A percentile compares a stretch with the other conserved stretches of the same genome.
Evolutionary conservation across 345 rosid species (phyloP).

Genomic region (Gossypium arboreum): DNA sequence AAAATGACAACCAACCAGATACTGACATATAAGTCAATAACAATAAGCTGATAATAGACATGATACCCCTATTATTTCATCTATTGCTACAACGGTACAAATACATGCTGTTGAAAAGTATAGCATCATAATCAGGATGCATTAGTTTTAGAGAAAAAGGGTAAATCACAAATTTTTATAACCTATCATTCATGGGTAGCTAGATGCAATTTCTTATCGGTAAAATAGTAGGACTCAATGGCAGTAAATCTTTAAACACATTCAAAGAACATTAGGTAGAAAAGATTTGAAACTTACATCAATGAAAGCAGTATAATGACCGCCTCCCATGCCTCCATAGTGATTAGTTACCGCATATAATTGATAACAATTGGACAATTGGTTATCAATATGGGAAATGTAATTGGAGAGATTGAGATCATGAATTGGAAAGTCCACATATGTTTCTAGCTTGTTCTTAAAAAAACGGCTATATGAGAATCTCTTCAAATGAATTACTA

Average conservation of each 20-base stretch:
- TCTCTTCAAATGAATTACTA: slow-evolving; percentile 67
- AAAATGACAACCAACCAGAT: not conserved
- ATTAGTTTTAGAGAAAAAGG: not conserved
- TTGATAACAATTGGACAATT: slow-evolving; percentile 32
- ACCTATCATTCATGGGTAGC: not conserved
- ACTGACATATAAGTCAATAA: not conserved
- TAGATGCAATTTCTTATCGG: not conserved
- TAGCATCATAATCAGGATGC: not conserved
- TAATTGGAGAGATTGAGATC: slow-evolving; percentile 58
- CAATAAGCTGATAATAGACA: not conserved
- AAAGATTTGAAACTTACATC: slow-evolving; percentile 43
- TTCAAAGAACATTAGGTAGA: not conserved
- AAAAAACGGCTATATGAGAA: slow-evolving; percentile 54
- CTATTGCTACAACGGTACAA: not conserved
- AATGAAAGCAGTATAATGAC: slow-evolving; percentile 67
- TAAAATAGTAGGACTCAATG: not conserved
- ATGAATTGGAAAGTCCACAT: slow-evolving; percentile 57
- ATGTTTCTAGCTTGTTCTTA: slow-evolving; percentile 64
- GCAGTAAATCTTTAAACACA: not conserved
- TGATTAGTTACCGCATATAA: slow-evolving; percentile 62
- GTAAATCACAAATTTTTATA: not conserved
- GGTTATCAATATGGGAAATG: slow-evolving; percentile 36
- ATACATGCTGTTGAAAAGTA: not conserved
- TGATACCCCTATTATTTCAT: not conserved
- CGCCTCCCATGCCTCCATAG: slow-evolving; percentile 72